Conservation (phyloP, 179 eudicot genomes). For the Spergularia azorica region DNA sequence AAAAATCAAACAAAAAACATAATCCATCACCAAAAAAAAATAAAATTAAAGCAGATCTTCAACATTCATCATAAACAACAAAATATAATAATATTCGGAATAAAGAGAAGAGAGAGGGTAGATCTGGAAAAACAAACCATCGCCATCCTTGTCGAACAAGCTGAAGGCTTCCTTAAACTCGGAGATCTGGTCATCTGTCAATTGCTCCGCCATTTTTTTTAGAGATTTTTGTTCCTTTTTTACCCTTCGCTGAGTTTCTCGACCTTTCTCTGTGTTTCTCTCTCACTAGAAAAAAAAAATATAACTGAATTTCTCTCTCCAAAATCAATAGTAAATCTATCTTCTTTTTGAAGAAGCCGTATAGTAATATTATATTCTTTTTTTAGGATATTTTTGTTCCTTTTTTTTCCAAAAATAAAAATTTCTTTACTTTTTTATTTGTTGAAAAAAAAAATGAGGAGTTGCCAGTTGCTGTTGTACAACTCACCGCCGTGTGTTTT, state of each 20-base stretch:
- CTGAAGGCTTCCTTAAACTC: slow-evolving; percentile 60
- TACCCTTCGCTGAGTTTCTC: background rate
- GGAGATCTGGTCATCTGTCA: slow-evolving; percentile 58
- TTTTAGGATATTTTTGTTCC: background rate
- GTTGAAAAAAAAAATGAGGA: no score
- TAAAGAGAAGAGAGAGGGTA: background rate
- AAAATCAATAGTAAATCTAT: background rate
- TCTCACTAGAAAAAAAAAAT: background rate
- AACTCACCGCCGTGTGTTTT: no score
- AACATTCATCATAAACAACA: background rate
- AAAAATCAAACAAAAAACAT: background rate
- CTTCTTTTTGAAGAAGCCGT: no score
- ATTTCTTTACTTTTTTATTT: background rate
- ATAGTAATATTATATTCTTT: background rate
- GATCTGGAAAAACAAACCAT: slow-evolving; percentile 39
- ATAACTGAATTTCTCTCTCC: slow-evolving; percentile 1
- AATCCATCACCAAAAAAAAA: background rate
- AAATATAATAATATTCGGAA: background rate
- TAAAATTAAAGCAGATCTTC: slow-evolving; percentile 16
- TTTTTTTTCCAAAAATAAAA: background rate
- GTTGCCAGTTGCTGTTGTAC: no score
- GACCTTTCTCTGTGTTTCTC: background rate
- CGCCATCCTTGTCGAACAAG: slow-evolving; percentile 57
- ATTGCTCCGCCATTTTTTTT: slow-evolving; percentile 47
- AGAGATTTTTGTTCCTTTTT: slow-evolving; percentile 1